Percentiles rank a stretch among this genome's conserved stretches.
Evolutionary conservation across 2,329 filamentous ascomycete species (phyloP).

Genomic region (Xylaria sp.): DNA sequence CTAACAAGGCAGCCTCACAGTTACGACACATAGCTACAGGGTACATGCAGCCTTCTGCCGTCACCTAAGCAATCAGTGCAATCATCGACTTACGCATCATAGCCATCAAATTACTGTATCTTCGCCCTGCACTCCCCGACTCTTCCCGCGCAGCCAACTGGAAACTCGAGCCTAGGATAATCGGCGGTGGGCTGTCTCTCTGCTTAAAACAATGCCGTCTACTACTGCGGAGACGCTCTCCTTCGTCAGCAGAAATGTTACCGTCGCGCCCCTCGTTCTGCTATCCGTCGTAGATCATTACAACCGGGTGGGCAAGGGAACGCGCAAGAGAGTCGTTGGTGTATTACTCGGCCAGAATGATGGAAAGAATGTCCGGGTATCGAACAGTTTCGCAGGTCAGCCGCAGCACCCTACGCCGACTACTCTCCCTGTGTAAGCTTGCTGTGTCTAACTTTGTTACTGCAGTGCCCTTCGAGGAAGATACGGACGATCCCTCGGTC

Average conservation of each 20-base stretch:
- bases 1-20: slow-evolving; percentile 42
- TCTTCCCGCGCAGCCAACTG: slow-evolving; percentile 5
- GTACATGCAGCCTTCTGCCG: slow-evolving; percentile 28
- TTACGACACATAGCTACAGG: slow-evolving; percentile 37
- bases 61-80: neutral
- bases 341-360: slow-evolving; percentile 95
- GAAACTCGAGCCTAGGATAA: neutral
- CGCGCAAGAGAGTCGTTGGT: slow-evolving; percentile 85
- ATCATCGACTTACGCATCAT: slow-evolving; percentile 15
- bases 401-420: neutral
- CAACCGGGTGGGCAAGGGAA: slow-evolving; percentile 89
- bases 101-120: slow-evolving; percentile 21
- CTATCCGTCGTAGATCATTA: slow-evolving; percentile 99
- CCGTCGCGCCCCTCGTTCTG: slow-evolving; percentile 95
- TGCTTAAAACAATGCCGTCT: slow-evolving; percentile 75
- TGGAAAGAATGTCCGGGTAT: slow-evolving; percentile 93
- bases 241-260: slow-evolving; percentile 92
- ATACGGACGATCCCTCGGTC: slow-evolving; percentile 97
- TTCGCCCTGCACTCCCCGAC: slow-evolving; percentile 19
- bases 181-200: slow-evolving; percentile 1
- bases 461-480: slow-evolving; percentile 95
- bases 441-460: slow-evolving; percentile 14
- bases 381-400: slow-evolving; percentile 97
- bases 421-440: neutral
- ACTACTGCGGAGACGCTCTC: slow-evolving; percentile 96